Conservation (phyloP, 129 eudicot species). For the Chrysanthemum makinoi region DNA sequence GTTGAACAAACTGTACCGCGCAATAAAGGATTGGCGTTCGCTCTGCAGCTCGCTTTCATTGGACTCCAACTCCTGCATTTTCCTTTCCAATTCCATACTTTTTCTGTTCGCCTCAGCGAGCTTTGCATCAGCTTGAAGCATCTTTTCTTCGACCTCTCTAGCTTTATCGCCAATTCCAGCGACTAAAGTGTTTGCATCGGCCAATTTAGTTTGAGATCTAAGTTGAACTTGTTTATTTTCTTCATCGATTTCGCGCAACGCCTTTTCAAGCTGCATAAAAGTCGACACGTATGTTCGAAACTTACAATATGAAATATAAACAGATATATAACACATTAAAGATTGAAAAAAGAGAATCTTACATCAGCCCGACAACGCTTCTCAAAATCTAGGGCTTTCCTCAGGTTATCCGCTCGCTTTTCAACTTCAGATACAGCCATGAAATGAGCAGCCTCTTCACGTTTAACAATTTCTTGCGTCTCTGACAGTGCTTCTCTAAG, state of each 20-base stretch:
- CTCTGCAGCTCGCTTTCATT: constrained; percentile 57
- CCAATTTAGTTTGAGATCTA: constrained; percentile 47
- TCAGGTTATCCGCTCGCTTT: constrained; percentile 66
- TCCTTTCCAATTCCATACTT: constrained; percentile 73
- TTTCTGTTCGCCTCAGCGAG: constrained; percentile 77
- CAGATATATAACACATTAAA: not conserved
- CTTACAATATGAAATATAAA: not conserved
- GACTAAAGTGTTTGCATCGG: constrained; percentile 57
- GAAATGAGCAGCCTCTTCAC: constrained; percentile 73
- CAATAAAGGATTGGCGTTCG: constrained; percentile 58
- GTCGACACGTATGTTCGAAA: not conserved
- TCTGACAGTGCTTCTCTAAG: constrained; percentile 61
- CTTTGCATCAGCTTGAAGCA: constrained; percentile 66
- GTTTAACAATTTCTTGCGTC: constrained; percentile 64
- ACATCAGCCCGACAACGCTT: constrained; percentile 69
- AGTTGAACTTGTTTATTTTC: constrained; percentile 58
- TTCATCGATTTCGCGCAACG: constrained; percentile 50
- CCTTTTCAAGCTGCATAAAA: constrained; percentile 76
- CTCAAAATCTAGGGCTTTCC: constrained; percentile 64
- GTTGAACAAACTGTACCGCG: constrained; percentile 50
- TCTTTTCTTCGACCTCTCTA: constrained; percentile 59
- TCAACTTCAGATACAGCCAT: constrained; percentile 77
- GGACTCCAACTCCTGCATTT: constrained; percentile 67
- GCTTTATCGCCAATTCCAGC: constrained; percentile 59
- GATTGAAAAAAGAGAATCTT: constrained; percentile 19